phyloP scores from a whole-genome alignment of 495 filamentous ascomycete genomes.

The Bathelium albidoporum region DNA sequence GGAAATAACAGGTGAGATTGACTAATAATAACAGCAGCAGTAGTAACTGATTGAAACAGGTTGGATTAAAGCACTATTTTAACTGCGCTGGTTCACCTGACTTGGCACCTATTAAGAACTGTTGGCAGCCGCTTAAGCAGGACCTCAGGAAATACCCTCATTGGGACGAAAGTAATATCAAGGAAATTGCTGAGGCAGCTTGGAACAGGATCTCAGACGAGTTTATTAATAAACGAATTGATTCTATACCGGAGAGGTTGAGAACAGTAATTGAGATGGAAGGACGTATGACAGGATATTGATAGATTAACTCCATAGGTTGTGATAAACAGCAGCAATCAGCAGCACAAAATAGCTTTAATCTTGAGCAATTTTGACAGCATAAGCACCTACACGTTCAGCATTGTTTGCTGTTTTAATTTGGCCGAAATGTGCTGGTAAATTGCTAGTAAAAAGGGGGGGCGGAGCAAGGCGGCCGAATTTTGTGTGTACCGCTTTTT shows the following conservation, averaged over 20 bases:
- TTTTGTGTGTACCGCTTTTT: background rate
- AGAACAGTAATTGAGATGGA: background rate
- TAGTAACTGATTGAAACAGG: too few species aligned
- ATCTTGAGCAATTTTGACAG: too few species aligned
- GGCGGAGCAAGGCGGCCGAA: background rate
- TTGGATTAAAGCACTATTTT: background rate
- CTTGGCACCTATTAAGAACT: background rate
- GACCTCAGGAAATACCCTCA: background rate
- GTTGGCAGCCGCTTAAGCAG: background rate
- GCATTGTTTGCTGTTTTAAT: background rate
- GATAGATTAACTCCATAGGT: background rate
- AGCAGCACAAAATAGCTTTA: too few species aligned
- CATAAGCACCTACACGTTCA: too few species aligned
- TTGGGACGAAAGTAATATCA: background rate
- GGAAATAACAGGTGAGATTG: slow-evolving; percentile 1
- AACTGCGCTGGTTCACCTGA: background rate
- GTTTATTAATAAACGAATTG: background rate
- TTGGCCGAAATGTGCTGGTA: background rate
- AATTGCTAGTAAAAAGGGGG: too few species aligned
- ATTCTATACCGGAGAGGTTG: background rate
- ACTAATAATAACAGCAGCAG: too few species aligned
- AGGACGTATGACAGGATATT: background rate
- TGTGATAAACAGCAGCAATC: too few species aligned
- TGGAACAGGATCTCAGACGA: background rate
- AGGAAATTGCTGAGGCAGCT: background rate